Evolutionary conservation across 257 asterid genomes (phyloP).

Genomic region (Cinchona pubescens): DNA sequence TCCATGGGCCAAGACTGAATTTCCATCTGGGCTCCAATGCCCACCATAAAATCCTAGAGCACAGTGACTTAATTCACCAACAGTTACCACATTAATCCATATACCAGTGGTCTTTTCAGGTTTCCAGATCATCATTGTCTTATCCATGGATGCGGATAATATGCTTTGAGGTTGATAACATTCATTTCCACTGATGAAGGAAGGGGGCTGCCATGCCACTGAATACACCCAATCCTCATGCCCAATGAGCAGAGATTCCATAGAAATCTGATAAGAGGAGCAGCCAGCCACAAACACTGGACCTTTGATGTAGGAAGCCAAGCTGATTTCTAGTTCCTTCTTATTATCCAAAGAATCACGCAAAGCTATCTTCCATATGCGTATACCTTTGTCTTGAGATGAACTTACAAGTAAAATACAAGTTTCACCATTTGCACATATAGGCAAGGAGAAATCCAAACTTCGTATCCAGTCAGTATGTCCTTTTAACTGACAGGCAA

Average conservation of each 20-base stretch:
- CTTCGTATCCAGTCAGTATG: constrained; percentile 96
- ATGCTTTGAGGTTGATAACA: constrained; percentile 80
- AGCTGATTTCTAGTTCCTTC: constrained; percentile 50
- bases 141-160: constrained; percentile 96
- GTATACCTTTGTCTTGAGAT: constrained; percentile 98
- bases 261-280: constrained; percentile 65
- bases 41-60: constrained; percentile 97
- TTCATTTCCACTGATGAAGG: constrained; percentile 41
- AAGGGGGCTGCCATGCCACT: constrained; percentile 92
- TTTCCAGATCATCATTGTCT: constrained; percentile 98
- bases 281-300: constrained; percentile 69
- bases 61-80: constrained; percentile 92
- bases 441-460: constrained; percentile 84
- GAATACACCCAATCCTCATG: constrained; percentile 99
- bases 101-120: constrained; percentile 93
- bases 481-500: constrained; percentile 84
- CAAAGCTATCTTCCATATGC: constrained; percentile 78
- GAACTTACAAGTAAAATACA: constrained; percentile 76
- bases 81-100: constrained; percentile 96
- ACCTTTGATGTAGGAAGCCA: constrained; percentile 85
- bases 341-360: constrained; percentile 34
- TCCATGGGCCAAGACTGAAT: constrained; percentile 85
- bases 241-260: constrained; percentile 92
- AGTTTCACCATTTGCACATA: constrained; percentile 45
- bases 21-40: constrained; percentile 80